Conservation (phyloP, 148 eudicot species). For the Rheum nobile region DNA sequence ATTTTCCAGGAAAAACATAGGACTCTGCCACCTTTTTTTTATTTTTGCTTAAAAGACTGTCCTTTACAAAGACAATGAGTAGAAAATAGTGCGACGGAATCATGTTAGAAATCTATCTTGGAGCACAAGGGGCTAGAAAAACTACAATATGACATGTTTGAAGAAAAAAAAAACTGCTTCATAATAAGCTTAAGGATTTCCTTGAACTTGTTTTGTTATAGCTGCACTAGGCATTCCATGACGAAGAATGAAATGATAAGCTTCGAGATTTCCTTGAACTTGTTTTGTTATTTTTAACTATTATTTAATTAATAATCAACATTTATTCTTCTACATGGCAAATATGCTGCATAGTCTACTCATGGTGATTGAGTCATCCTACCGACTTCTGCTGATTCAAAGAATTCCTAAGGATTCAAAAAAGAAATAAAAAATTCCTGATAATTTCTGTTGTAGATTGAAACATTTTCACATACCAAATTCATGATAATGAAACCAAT, state of each 20-base stretch:
- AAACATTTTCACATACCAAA: neutral
- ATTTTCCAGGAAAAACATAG: no score
- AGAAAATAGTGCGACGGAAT: neutral
- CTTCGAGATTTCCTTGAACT: neutral
- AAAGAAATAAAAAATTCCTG: neutral
- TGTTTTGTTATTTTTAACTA: neutral
- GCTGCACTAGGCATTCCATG: no score
- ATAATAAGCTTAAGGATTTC: neutral
- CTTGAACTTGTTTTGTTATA: no score
- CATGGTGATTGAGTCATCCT: neutral
- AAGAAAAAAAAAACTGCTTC: neutral
- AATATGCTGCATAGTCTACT: neutral
- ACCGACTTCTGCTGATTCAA: neutral
- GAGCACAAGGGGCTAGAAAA: neutral
- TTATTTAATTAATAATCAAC: neutral
- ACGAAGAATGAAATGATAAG: neutral
- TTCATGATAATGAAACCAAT: neutral
- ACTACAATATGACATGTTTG: neutral
- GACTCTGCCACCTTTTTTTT: no score
- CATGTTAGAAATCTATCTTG: neutral
- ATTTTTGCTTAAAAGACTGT: neutral
- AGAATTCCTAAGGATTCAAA: neutral
- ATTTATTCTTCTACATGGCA: neutral
- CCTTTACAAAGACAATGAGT: neutral
- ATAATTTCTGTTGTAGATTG: neutral